phyloP scores from a whole-genome alignment of 176 grass and related monocot genomes.

The Coix lacrymajobi region DNA sequence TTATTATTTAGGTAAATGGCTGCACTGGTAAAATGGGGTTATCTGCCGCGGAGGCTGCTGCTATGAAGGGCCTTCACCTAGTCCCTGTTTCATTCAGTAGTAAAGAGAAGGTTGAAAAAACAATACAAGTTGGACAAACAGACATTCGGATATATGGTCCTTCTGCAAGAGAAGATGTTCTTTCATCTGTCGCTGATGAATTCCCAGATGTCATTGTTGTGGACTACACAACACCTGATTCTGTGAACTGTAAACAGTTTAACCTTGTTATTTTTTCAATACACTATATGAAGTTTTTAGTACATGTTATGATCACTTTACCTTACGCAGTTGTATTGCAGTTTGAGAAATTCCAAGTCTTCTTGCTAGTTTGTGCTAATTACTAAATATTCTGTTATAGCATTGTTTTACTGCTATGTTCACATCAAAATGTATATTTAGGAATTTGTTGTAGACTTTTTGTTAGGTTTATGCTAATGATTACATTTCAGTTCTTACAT shows the following conservation, averaged over 20 bases:
- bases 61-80: slow-evolving; percentile 64
- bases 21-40: slow-evolving; percentile 85
- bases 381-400: not conserved
- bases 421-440: not conserved
- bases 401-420: not conserved
- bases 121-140: slow-evolving; percentile 42
- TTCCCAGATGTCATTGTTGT: slow-evolving; percentile 77
- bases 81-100: slow-evolving; percentile 82
- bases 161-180: slow-evolving; percentile 67
- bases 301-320: not conserved
- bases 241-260: slow-evolving; percentile 74
- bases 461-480: not conserved
- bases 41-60: slow-evolving; percentile 60
- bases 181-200: slow-evolving; percentile 59
- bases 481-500: not conserved
- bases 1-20: slow-evolving; percentile 70
- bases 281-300: not conserved
- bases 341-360: not conserved
- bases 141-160: slow-evolving; percentile 64
- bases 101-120: slow-evolving; percentile 53
- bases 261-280: not conserved
- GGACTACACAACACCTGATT: slow-evolving; percentile 76
- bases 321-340: not conserved
- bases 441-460: not conserved
- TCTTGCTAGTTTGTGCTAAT: not conserved